Evolutionary conservation across 345 rosid species (phyloP).

Genomic region (Populus pruinosa): DNA sequence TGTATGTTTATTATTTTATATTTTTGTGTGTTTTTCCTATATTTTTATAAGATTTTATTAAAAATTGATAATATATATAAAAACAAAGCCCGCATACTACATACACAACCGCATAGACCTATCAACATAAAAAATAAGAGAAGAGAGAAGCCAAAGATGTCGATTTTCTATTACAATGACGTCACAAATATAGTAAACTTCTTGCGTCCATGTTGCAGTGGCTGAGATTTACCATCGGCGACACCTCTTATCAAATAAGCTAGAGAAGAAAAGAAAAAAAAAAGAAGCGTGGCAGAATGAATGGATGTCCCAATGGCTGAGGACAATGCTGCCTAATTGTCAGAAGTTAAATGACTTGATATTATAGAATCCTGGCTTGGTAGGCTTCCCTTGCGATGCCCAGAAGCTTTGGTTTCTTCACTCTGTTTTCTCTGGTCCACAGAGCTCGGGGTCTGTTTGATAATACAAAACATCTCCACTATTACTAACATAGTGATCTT

Average conservation of each 20-base stretch:
- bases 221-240: neutral
- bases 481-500: slow-evolving; percentile 78
- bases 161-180: neutral
- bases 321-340: neutral
- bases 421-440: neutral
- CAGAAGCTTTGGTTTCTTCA: neutral
- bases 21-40: no score
- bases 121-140: no score
- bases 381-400: neutral
- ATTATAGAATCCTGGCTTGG: neutral
- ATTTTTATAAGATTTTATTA: no score
- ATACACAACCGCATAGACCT: no score
- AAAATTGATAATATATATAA: no score
- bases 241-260: neutral
- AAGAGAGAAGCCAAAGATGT: neutral
- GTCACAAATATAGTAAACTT: neutral
- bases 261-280: neutral
- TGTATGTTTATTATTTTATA: no score
- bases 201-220: neutral
- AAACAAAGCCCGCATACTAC: no score
- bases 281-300: neutral
- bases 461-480: slow-evolving; percentile 74
- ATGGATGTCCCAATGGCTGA: neutral
- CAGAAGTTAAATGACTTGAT: neutral
- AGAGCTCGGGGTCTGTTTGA: slow-evolving; percentile 46